Base-by-base conservation (phyloP, 148 eudicot genomes). In the Diospyros lotus region DNA sequence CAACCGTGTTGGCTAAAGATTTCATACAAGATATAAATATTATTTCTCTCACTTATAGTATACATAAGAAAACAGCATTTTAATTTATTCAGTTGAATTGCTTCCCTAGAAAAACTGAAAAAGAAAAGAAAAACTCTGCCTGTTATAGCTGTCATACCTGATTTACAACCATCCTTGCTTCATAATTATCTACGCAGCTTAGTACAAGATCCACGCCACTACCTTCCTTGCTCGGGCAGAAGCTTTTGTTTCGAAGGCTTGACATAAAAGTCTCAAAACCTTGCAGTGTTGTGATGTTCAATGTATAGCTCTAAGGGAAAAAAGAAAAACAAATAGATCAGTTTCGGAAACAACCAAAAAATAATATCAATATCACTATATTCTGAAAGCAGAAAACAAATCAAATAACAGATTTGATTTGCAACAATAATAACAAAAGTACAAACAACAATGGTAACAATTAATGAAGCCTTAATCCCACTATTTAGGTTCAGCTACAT, bases 81-180 rank as follows among this genome's bases (percentile, higher is more conserved):
- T 18, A 2, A 1, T 1, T 6, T 9, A 28, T 14, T n/a, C 3
- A 38, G 44, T 51, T 41, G 64, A 46, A 15, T 17, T 59, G 40
- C 42, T n/a, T 51, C 46, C 45, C 46, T 59, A 10, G 58, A 40
- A 68, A 58, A 9, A 44, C 54, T 1, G 44, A 4, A 17, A 28
- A 45, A 38, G 3, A 58, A 54, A 50, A 54, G 50, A 2, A 11
- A 66, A 51, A 10, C 5, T 12, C 42, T 28, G 38, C 45, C 42
- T 72, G 7, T 53, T 66, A 69, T 66, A 41, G 39, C 12, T 38
- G 17, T 44, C 71, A 55, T 53, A 95, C 97, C 99, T 92, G 99
- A 85, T 95, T 95, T 75, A 95, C 97, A 58, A 92, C 99, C 99
- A 95, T 95, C 81, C 99, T 90, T 74, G 99, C 99, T 86, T 95